Conservation (phyloP, 495 filamentous ascomycete species). For the Alectoria sarmentosa region DNA sequence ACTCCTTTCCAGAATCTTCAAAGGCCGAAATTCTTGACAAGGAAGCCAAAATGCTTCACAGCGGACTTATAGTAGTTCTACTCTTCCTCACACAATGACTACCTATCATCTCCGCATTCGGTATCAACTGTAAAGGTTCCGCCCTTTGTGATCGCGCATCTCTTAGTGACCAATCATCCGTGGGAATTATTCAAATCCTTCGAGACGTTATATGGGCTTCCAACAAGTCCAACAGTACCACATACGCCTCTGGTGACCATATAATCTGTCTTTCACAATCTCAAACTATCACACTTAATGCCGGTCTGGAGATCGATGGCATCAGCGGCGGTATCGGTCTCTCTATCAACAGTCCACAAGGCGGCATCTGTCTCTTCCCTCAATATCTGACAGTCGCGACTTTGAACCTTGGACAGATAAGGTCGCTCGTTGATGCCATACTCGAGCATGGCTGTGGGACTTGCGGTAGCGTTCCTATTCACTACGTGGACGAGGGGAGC, state of each 20-base stretch:
- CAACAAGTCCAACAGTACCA: background rate
- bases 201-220: background rate
- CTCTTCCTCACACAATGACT: background rate
- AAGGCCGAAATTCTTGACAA: too few relatives aligned
- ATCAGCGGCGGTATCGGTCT: background rate
- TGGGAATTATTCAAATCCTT: too few relatives aligned
- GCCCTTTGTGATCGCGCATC: background rate
- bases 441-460: constrained; percentile 24
- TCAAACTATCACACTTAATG: background rate
- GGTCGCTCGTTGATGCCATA: constrained; percentile 22
- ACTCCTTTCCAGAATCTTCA: too few relatives aligned
- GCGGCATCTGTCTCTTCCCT: background rate
- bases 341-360: background rate
- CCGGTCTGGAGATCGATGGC: background rate
- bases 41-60: too few relatives aligned
- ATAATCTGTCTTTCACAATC: background rate
- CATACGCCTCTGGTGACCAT: background rate
- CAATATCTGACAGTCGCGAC: background rate
- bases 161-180: too few relatives aligned
- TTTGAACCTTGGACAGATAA: background rate
- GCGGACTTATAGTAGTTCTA: background rate
- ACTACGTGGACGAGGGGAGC: constrained; percentile 24
- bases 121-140: background rate
- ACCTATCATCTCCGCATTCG: background rate
- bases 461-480: constrained; percentile 27